Evolutionary conservation across 2,329 filamentous ascomycete genomes (phyloP).

Genomic region (Ophiostoma quercus): DNA sequence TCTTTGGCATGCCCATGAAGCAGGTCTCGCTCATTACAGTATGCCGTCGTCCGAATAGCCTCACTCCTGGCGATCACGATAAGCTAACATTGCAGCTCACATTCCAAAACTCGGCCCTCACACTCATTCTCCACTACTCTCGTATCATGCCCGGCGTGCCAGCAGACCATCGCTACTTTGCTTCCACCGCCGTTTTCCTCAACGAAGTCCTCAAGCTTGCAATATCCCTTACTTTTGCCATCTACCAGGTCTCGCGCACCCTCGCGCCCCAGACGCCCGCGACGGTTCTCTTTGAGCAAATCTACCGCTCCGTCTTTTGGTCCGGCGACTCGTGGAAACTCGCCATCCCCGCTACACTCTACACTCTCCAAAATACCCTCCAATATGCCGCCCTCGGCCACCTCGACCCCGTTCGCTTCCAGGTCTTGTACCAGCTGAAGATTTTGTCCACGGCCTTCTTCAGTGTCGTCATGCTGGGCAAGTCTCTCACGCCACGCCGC

Average conservation of each 20-base stretch:
- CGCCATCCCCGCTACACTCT: constrained; percentile 79
- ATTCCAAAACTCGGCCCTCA: constrained; percentile 73
- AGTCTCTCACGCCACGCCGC: constrained; percentile 63
- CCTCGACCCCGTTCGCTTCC: constrained; percentile 85
- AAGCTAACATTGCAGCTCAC: constrained; percentile 54
- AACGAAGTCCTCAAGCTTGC: constrained; percentile 88
- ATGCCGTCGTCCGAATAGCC: constrained; percentile 30
- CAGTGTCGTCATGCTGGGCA: constrained; percentile 70
- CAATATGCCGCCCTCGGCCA: constrained; percentile 91
- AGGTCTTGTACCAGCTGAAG: constrained; percentile 90
- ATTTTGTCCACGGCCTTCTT: constrained; percentile 87
- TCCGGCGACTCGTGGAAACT: constrained; percentile 92
- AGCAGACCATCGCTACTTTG: constrained; percentile 81
- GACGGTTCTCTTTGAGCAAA: constrained; percentile 71
- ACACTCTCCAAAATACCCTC: constrained; percentile 87
- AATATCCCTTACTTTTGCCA: constrained; percentile 77
- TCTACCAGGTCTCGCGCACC: constrained; percentile 78
- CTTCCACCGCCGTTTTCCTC: constrained; percentile 89
- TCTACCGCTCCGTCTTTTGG: constrained; percentile 70
- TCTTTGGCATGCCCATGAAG: constrained; percentile 62
- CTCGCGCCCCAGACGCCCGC: constrained; percentile 70
- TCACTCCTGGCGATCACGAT: background rate
- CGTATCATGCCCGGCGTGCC: constrained; percentile 75
- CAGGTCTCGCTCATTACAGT: constrained; percentile 62
- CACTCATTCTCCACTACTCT: constrained; percentile 87